Evolutionary conservation across 176 grass and related monocot species (phyloP).

Genomic region (Saccharum spontaneum): DNA sequence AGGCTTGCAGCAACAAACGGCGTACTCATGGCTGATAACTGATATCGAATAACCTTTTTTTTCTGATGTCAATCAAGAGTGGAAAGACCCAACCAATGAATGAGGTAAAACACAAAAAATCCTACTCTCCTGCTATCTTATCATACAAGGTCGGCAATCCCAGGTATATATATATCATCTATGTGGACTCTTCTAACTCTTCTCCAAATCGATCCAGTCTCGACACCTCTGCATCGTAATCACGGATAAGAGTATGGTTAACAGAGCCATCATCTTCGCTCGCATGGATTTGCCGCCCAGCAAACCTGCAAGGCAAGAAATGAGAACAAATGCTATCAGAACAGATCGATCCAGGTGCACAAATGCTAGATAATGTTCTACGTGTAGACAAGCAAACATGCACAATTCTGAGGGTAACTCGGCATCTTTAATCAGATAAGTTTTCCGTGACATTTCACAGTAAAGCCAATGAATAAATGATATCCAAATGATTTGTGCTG

Average conservation of each 20-base stretch:
- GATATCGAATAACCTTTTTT: background rate
- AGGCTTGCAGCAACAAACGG: background rate
- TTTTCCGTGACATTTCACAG: background rate
- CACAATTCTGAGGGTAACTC: background rate
- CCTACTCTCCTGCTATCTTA: background rate
- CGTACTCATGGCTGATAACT: background rate
- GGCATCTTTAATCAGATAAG: background rate
- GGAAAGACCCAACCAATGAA: background rate
- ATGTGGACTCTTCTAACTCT: slow-evolving; percentile 63
- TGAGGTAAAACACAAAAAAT: background rate
- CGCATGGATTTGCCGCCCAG: slow-evolving; percentile 66
- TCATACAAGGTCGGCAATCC: background rate
- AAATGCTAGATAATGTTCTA: background rate
- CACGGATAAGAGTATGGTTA: slow-evolving; percentile 81
- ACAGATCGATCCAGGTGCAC: background rate
- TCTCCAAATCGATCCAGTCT: slow-evolving; percentile 81
- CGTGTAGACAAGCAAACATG: background rate
- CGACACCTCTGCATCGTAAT: slow-evolving; percentile 79
- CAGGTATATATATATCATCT: background rate
- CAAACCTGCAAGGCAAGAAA: slow-evolving; percentile 68
- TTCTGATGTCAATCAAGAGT: background rate
- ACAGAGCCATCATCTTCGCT: slow-evolving; percentile 79
- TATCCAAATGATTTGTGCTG: background rate
- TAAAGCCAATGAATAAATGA: background rate
- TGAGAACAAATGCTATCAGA: background rate